Base-by-base conservation (phyloP, 768 basidiomycete genomes). In the Mycena kentingensis region DNA sequence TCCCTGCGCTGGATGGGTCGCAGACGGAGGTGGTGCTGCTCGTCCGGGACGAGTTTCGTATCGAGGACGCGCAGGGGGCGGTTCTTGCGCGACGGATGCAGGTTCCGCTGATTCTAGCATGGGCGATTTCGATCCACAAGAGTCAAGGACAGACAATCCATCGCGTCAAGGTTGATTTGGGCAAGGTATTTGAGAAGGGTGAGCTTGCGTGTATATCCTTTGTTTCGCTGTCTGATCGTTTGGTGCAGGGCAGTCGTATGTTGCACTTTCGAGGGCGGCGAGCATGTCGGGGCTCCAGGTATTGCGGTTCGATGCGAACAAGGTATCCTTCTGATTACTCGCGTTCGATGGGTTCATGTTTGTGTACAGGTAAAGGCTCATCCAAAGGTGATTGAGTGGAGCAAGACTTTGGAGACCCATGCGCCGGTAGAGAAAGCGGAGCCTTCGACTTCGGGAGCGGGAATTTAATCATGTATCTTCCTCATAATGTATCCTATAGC, bases 81-180 rank as follows among this genome's bases (percentile, higher is more conserved):
- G 35, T 78, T 11, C 65, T 81, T 5, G 80, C 80, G 8, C 66
- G 79, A 21, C 55, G 59, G 68, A 69, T 64, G 13, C 88, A 90
- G 75, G 51, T 51, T 71, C 85, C 85, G 0, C 66, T 90, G 8
- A 87, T 89, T 43, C 75, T 89, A 7, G 78, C 88, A 1, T 90
- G 88, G 89, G 87, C 87, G 0, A 88, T 90, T 83, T 84, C 82
- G 5, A 91, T 92, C 48, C 89, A 92, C 68, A 92, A 92, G 64
- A 82, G 81, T 25, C 90, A 92, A 61, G 90, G 90, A 5, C 90
- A 90, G 64, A 91, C 90, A 0, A 73, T 92, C 5, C 82, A 86
- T 22, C 79, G 87, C 41, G 86, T 91, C 62, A 89, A 85, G 63
- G 87, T 91, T 32, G 88, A 92, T 63, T 76, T 92, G 31, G 78